Base-by-base conservation (phyloP, 2,329 filamentous ascomycete genomes). In the Paecilomyces variotii region DNA sequence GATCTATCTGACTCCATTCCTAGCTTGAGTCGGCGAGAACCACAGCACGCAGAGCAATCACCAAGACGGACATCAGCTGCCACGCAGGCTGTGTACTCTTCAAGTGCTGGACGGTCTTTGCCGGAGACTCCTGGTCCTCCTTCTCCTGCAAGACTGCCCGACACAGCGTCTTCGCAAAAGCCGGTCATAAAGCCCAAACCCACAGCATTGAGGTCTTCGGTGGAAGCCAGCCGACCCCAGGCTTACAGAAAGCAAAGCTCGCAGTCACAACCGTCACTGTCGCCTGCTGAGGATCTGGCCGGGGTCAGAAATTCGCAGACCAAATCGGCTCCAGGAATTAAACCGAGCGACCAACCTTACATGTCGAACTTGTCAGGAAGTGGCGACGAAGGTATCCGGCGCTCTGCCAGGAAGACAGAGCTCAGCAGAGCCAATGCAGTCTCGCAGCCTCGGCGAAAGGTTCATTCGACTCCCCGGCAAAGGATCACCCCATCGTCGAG, bases 401-500 rank as follows among this genome's bases (percentile, higher is more conserved):
- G 64, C 11, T 61, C 63, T 11, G 53, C 70, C 12, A 52, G 50
- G 25, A 52, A 58, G 65, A 28, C 64, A 63, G 11, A 64, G 71
- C 66, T 54, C 64, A 1, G 54, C 68, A 14, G 56, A 56, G 2
- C 57, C 9, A 52, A 52, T 7, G 25, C 50, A 24, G 27, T 26
- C 24, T 52, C 50, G 50, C 24, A 19, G 25, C 10, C 25, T 52
- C 50, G 10, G 27, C 25, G 25, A 52, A 52, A 52, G 50, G 50
- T 52, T 14, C 10, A 14, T 52, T n/a, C 39, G 7, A 9, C 39
- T n/a, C 39, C 39, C 39, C 39, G 4, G 39, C 4, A 45, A 45
- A 45, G 73, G 35, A 64, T 80, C 59, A 79, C 79, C 34, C 70
- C 80, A 24, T 76, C 70, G 27, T 80, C 76, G 27, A 78, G 72